Conservation (phyloP, 2,329 filamentous ascomycete species). For the Phoma sp. region DNA sequence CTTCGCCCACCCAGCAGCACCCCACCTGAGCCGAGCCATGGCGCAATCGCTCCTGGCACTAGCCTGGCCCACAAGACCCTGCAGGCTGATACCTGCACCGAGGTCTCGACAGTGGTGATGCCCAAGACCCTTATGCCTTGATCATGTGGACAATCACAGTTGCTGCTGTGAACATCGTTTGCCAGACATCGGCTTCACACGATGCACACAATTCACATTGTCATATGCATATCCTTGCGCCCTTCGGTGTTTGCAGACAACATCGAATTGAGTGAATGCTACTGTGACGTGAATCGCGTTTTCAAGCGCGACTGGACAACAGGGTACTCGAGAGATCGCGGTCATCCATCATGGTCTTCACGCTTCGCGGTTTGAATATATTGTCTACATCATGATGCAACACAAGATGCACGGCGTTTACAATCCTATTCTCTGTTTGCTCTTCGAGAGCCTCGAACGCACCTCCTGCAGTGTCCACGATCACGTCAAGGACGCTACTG, state of each 20-base stretch:
- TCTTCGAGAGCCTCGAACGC: neutral
- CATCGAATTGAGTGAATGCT: neutral
- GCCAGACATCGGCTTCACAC: neutral
- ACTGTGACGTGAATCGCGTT: neutral
- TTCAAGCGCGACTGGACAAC: constrained; percentile 22
- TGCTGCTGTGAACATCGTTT: neutral
- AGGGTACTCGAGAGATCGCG: constrained; percentile 29
- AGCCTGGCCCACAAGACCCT: neutral
- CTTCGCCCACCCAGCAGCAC: too few species aligned
- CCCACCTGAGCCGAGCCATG: neutral
- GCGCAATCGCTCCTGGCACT: constrained; percentile 9
- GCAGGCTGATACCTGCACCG: neutral
- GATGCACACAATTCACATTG: too few species aligned
- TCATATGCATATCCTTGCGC: too few species aligned
- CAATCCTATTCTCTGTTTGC: neutral
- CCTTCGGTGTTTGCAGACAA: neutral
- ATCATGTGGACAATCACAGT: too few species aligned
- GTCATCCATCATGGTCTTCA: constrained; percentile 39
- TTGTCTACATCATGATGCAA: constrained; percentile 6
- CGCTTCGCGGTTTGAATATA: constrained; percentile 12
- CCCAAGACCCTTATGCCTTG: too few species aligned
- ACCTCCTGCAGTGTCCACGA: neutral
- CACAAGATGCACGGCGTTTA: neutral
- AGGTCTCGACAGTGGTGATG: neutral
- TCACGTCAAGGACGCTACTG: constrained; percentile 11